A percentile compares a stretch with the other conserved stretches of the same genome.
These are phyloP conservation scores for Sporothrix pseudoabietina DNA, from an alignment of 2,329 filamentous ascomycete genomes.

Conservation along the genomic window DNA sequence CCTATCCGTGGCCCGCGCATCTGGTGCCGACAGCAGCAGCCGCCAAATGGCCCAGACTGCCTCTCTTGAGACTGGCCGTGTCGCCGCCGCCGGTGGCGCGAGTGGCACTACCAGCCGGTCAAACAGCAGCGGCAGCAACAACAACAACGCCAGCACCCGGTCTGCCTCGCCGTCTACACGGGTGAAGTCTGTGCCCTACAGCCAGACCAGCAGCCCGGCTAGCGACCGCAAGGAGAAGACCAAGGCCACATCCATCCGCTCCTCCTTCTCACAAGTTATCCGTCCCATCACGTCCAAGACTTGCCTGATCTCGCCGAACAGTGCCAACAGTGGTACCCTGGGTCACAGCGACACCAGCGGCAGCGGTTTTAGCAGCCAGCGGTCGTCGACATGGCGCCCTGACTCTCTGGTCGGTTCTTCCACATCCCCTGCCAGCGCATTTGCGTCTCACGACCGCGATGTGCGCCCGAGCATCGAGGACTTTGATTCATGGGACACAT, in stretches of 20 bases:
- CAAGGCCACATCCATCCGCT: constrained; percentile 46
- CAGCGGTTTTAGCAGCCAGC: constrained; percentile 33
- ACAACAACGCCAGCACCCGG: constrained; percentile 38
- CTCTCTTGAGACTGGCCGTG: constrained; percentile 14
- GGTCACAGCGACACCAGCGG: constrained; percentile 36
- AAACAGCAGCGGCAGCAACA: constrained; percentile 36
- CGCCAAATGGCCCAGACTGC: constrained; percentile 33
- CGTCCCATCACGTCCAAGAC: constrained; percentile 61
- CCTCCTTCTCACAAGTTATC: constrained; percentile 52
- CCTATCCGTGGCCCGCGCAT: constrained; percentile 46
- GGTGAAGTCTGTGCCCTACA: constrained; percentile 59
- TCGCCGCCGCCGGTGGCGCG: background rate
- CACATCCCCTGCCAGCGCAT: constrained; percentile 40
- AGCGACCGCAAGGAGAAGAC: constrained; percentile 43
- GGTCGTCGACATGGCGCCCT: constrained; percentile 44
- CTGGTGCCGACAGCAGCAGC: constrained; percentile 39
- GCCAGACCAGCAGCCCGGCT: constrained; percentile 50
- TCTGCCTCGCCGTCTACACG: constrained; percentile 40
- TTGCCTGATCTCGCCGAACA: constrained; percentile 51
- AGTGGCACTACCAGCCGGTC: background rate
- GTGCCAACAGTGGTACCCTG: constrained; percentile 38
- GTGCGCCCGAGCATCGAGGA: constrained; percentile 52
- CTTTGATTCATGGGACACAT: constrained; percentile 77
- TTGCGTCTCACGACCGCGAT: constrained; percentile 37
- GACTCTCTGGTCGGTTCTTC: constrained; percentile 49